Conservation (phyloP, 768 basidiomycete species). For the Auriscalpium vulgare region DNA sequence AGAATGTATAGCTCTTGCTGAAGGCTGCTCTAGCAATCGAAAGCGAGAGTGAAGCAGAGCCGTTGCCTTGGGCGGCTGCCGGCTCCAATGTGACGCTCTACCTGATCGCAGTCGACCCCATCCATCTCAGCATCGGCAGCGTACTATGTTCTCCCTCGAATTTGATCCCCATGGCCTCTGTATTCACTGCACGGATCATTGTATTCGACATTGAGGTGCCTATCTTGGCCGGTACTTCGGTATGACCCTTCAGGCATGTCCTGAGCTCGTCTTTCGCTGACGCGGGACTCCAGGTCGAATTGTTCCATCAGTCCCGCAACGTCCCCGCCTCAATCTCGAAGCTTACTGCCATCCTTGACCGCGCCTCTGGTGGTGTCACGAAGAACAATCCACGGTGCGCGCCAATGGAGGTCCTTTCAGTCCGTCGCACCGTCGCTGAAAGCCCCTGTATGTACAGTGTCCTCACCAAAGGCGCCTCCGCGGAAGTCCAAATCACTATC, state of each 20-base stretch:
- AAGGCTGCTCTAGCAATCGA: conserved; percentile 59
- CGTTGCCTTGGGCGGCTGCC: conserved; percentile 80
- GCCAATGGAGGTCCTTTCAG: neutral
- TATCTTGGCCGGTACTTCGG: conserved; percentile 80
- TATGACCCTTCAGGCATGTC: conserved; percentile 25
- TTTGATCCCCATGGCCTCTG: conserved; percentile 65
- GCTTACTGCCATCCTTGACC: conserved; percentile 72
- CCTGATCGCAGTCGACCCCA: conserved; percentile 75
- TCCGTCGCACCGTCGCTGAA: no score
- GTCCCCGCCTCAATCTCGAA: conserved; percentile 84
- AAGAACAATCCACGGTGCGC: conserved; percentile 75
- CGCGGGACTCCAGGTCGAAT: conserved; percentile 48
- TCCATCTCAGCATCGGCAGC: conserved; percentile 80
- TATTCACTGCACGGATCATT: conserved; percentile 83
- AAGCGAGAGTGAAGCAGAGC: conserved; percentile 51
- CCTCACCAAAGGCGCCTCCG: conserved; percentile 75
- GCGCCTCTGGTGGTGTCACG: conserved; percentile 60
- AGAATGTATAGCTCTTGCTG: neutral
- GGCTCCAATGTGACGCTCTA: conserved; percentile 87
- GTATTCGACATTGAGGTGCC: conserved; percentile 91
- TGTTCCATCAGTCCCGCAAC: conserved; percentile 92
- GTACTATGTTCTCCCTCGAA: conserved; percentile 75
- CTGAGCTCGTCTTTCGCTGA: neutral
- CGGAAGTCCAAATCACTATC: conserved; percentile 77
- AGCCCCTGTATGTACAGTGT: conserved; percentile 41